Base-by-base conservation (phyloP, 2,329 filamentous ascomycete species). In the Penicillium sclerotiorum region DNA sequence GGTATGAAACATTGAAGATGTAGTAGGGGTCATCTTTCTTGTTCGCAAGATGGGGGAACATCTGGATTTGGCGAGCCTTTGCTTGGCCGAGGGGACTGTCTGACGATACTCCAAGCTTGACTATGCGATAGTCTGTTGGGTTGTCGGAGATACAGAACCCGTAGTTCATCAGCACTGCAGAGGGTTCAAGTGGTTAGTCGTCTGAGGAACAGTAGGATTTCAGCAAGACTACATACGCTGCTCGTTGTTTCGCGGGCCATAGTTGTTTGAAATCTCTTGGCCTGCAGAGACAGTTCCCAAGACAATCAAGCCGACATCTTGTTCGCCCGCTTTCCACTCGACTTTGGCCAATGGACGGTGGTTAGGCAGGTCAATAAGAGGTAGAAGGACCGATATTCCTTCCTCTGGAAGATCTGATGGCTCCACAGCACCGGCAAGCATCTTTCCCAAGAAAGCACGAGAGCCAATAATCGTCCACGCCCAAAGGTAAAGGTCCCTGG, bases 201-300 rank as follows among this genome's bases (percentile, higher is more conserved):
- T 36, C 15, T 36, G 15, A n/a, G n/a, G n/a, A n/a, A n/a, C n/a
- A n/a, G 33, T 8, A 9, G 8, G 5, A 20, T 17, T 18, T 36
- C 4, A 36, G 11, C 4, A 7, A 17, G 6, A 13, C 8, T 12
- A 33, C 22, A 54, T 53, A 72, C 76, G 72, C 70, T 89, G 86
- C 50, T 85, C 86, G 60, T 90, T 91, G 6, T 86, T 88, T 68
- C 89, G 88, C n/a, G 76, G 71, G 23, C 87, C 87, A 62, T 91
- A 91, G 66, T 89, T 90, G 72, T 89, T 89, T 61, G 78, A 85
- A 20, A 80, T 70, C 55, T 80, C 76, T 23, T 81, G 67, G 0
- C 84, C 83, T 0, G 81, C 70, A 4, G 56, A 41, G 58, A 85
- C 79, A 7, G 70, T 62, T 9, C 77, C 69, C 18, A 78, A 66